These are phyloP conservation scores for Fusarium nodosum DNA, from an alignment of 2,329 filamentous ascomycete species.

Conservation along the genomic window DNA sequence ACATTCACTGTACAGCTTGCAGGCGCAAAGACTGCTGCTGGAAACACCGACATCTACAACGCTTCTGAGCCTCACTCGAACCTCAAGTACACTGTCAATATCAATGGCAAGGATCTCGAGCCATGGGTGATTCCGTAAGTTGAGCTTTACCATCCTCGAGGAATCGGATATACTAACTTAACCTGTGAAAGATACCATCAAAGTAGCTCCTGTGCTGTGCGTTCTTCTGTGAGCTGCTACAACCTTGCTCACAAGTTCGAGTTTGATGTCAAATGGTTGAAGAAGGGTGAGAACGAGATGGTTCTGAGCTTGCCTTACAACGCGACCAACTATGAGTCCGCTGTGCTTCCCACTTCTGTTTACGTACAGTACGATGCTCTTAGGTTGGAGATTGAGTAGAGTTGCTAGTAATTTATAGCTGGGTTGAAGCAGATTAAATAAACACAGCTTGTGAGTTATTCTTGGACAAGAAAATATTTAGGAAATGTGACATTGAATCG, in stretches of 20 bases:
- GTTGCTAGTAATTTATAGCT: slow-evolving; percentile 1
- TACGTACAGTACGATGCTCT: slow-evolving; percentile 77
- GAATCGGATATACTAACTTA: neutral
- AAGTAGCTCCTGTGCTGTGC: slow-evolving; percentile 68
- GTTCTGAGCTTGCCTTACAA: slow-evolving; percentile 71
- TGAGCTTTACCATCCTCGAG: no score
- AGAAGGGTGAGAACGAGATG: slow-evolving; percentile 67
- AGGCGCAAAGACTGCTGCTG: slow-evolving; percentile 71
- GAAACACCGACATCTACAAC: slow-evolving; percentile 71
- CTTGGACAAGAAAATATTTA: slow-evolving; percentile 15
- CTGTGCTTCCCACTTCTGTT: slow-evolving; percentile 65
- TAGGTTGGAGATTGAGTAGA: slow-evolving; percentile 65
- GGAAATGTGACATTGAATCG: slow-evolving; percentile 1
- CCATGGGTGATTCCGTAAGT: slow-evolving; percentile 69
- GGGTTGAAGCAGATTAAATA: neutral
- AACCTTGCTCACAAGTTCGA: slow-evolving; percentile 71
- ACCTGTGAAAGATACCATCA: slow-evolving; percentile 38
- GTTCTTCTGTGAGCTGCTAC: slow-evolving; percentile 73
- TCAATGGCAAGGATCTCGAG: slow-evolving; percentile 60
- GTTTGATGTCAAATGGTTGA: slow-evolving; percentile 65
- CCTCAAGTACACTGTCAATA: slow-evolving; percentile 61
- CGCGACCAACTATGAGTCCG: slow-evolving; percentile 70
- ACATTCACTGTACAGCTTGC: slow-evolving; percentile 74
- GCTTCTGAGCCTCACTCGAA: slow-evolving; percentile 66
- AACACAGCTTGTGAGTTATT: neutral